Conservation (phyloP, 148 eudicot genomes). For the Spergularia bocconei region DNA sequence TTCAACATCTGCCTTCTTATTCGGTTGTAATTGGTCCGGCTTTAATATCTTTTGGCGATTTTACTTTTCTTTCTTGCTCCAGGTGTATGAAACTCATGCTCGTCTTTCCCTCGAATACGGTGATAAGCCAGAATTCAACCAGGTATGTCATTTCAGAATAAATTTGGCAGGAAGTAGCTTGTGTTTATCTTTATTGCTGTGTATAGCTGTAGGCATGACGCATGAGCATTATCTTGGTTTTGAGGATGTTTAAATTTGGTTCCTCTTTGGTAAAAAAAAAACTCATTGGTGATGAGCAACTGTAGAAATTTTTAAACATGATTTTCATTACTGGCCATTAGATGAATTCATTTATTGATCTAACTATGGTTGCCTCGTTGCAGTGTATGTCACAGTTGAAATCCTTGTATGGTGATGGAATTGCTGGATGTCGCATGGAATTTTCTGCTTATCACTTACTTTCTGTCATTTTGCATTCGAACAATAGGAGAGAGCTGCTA, state of each 20-base stretch:
- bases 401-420: conserved; percentile 89
- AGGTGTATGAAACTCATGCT: conserved; percentile 99
- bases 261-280: not conserved
- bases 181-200: not conserved
- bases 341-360: too few relatives aligned
- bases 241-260: not conserved
- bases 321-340: too few relatives aligned
- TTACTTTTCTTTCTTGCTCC: conserved; percentile 15
- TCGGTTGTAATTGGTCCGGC: not conserved
- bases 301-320: too few relatives aligned
- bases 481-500: conserved; percentile 76
- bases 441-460: conserved; percentile 91
- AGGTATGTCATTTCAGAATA: conserved; percentile 46
- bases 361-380: conserved; percentile 26
- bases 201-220: not conserved
- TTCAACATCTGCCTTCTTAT: not conserved
- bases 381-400: conserved; percentile 93
- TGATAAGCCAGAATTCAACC: conserved; percentile 89
- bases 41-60: not conserved
- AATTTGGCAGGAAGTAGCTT: not conserved
- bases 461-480: conserved; percentile 72
- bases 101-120: conserved; percentile 93
- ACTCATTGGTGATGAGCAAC: too few relatives aligned
- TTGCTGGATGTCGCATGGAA: conserved; percentile 77
- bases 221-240: not conserved